Evolutionary conservation across 108 stramenopile genomes (phyloP), one percentile per base, ranked within the genome.

Genomic region (Skeletonema potamos): DNA sequence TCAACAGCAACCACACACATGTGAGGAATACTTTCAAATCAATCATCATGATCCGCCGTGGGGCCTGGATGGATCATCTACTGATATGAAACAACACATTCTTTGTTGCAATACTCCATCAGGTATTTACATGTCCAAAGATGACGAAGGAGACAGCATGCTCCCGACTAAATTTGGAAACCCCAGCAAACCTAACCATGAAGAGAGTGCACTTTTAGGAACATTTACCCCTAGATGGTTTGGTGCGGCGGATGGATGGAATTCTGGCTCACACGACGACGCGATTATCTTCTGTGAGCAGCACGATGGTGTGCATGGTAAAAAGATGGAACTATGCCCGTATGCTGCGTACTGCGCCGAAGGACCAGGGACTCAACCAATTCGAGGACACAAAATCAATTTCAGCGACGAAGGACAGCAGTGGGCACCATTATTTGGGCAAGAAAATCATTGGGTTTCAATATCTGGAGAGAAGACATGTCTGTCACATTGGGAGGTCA

Each of bases 271-370:
- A 8, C 69, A 79, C 60, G 78, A 79, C 7, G 71, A 67, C 66
- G 78, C 66, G 10, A 22, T 72, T 22, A 32, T 51, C 15, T 79
- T 72, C 46, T 79, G 78, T 39, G 72, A 68, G 29, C 33, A 34
- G 30, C 33, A 59, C 32, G 58, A 59, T 33, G 30, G 29, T 34
- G 9, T 51, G 20, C 48, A 48, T 18, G 68, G 58, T 61, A 70
- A 72, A 34, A 59, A 72, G 61, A 79, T 79, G 78, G 78, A 70
- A 3, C 51, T 79, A 6, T 79, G 78, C 54, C 78, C 78, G 4
- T 79, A 71, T 28, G 66, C 60, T 6, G 78, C 71, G 3, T 79
- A 79, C 36, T 79, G 78, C 37, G 71, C 78, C 43, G 68, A 68
- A 43, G 78, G 78, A 22, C 66, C 58, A 4, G 55, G 65, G 5